phyloP scores from a whole-genome alignment of 2,329 filamentous ascomycete species.

The Aspergillus carbonarius region DNA sequence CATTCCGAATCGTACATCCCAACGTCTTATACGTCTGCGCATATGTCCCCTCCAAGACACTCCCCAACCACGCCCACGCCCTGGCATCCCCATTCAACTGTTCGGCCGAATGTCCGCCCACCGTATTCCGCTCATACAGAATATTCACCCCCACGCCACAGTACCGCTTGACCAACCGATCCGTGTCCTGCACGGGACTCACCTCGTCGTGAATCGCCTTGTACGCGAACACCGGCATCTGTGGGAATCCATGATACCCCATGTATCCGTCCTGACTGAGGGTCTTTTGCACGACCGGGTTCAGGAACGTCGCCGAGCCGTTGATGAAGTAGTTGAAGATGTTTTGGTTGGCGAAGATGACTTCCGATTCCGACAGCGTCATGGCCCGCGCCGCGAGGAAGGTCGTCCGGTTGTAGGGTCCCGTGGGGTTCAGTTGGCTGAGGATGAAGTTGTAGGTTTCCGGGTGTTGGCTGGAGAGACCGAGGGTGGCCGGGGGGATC shows the following conservation, averaged over 20 bases:
- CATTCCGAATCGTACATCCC: slow-evolving; percentile 1
- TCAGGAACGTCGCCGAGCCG: slow-evolving; percentile 11
- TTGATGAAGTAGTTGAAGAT: slow-evolving; percentile 15
- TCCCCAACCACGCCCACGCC: slow-evolving; percentile 14
- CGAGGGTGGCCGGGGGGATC: background rate
- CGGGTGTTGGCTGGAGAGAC: background rate
- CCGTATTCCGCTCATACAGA: slow-evolving; percentile 27
- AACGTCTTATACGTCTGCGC: background rate
- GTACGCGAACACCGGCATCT: slow-evolving; percentile 25
- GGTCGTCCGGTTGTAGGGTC: background rate
- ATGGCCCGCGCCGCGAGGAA: slow-evolving; percentile 10
- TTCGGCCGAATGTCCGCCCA: slow-evolving; percentile 26
- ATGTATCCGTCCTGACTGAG: slow-evolving; percentile 15
- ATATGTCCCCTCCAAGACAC: background rate
- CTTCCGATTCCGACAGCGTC: background rate
- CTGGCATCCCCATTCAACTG: slow-evolving; percentile 13
- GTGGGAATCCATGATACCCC: slow-evolving; percentile 14
- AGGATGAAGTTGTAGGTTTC: background rate
- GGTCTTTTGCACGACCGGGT: slow-evolving; percentile 8
- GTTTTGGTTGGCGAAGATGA: slow-evolving; percentile 1
- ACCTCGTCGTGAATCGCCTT: slow-evolving; percentile 34
- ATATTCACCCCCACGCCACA: slow-evolving; percentile 16
- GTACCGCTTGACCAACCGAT: slow-evolving; percentile 23
- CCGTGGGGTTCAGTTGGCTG: background rate
- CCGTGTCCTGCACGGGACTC: slow-evolving; percentile 26